Base-by-base conservation (phyloP, 2,329 filamentous ascomycete genomes). In the Calonectria leucothoes region DNA sequence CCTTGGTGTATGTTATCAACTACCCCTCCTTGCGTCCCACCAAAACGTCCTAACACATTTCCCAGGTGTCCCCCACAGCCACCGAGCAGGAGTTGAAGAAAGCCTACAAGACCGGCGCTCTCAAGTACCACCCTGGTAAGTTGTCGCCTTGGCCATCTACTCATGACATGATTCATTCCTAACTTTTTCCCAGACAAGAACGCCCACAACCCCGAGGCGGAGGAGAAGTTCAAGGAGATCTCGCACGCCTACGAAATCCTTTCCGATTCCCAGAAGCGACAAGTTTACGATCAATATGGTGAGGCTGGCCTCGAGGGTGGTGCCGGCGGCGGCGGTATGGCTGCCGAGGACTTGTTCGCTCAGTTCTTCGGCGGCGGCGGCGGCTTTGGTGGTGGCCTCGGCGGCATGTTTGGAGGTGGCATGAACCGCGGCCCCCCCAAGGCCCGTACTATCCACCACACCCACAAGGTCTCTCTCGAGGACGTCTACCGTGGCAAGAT, bases 401-500 rank as follows among this genome's bases (percentile, higher is more conserved):
- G 93, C 73, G 91, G 94, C 82, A 95, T 96, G 91, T 95, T 95
- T 81, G 91, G 94, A 75, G 91, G 94, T 79, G 94, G 94, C 90
- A 92, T 93, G 80, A 92, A 94, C 68, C 91, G 92, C 70, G 96
- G 96, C 23, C 96, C 96, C 37, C 88, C 90, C 74, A 93, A 99
- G 90, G 96, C 97, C 63, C 93, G 97, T 79, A 98, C 96, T 72
- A 99, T 99, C 81, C 95, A 98, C 86, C 97, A 99, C 88, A 96
- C 97, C 65, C 97, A 98, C 93, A 98, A 98, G 87, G 97, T 99
- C 74, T 96, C 95, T 15, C 92, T 99, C 66, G 97, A 99, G 87
- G 97, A 99, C 81, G 95, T 99, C 84, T 99, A 99, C 91, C 93
- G 94, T 76, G 97, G 97, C 83, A 99, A 99, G 90, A 92, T 98